A percentile compares a stretch with the other conserved stretches of the same genome.
Conservation (phyloP, 2,329 filamentous ascomycete species). For the Truncatella angustata region DNA sequence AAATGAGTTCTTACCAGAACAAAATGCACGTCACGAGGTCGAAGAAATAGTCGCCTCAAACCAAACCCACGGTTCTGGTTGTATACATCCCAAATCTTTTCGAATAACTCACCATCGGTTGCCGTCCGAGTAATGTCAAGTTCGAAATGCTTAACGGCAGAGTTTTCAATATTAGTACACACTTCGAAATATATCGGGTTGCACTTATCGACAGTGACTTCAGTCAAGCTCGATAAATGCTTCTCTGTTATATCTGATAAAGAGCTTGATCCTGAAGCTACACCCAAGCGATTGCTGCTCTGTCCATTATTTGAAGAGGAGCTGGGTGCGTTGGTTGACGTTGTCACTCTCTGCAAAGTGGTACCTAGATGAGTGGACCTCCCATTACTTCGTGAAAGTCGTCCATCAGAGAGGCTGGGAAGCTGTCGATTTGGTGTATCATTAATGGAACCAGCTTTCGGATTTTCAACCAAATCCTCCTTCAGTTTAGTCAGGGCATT, state of each 20-base stretch:
- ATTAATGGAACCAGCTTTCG: background rate
- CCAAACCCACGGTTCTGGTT: background rate
- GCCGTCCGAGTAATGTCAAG: background rate
- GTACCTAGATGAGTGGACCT: background rate
- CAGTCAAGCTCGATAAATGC: background rate
- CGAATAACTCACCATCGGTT: background rate
- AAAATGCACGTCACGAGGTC: background rate
- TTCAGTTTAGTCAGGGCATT: background rate
- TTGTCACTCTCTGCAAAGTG: background rate
- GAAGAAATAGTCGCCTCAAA: background rate
- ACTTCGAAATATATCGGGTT: background rate
- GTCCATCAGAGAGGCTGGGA: background rate
- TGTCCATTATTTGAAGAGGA: background rate
- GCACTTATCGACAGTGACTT: background rate
- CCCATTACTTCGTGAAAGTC: background rate
- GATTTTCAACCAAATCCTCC: background rate
- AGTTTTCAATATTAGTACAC: background rate
- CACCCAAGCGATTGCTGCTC: no score
- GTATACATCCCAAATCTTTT: background rate
- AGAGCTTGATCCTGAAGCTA: no score
- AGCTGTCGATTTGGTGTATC: background rate
- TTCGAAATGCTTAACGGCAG: background rate
- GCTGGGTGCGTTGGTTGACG: background rate
- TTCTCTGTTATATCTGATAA: background rate
- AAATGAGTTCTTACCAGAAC: background rate